These are phyloP conservation scores for Axilococcus clingmanii DNA, from an alignment of 139 green algal species.

Conservation along the genomic window DNA sequence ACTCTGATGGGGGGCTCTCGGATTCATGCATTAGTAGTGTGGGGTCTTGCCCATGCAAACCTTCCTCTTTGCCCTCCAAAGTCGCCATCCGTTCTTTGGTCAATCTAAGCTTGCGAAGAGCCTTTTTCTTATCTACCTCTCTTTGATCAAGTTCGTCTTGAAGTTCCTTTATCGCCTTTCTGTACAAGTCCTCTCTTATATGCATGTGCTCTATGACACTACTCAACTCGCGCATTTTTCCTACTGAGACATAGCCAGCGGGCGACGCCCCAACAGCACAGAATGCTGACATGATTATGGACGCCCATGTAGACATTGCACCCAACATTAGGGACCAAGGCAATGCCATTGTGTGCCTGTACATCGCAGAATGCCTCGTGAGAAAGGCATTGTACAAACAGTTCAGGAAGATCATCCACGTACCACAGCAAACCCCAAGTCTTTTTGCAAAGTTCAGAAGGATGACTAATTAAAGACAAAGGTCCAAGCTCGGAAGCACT, in stretches of 20 bases:
- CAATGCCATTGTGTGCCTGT: no score
- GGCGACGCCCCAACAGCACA: background rate
- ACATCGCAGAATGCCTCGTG: no score
- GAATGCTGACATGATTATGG: background rate
- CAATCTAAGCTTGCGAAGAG: slow-evolving; percentile 2
- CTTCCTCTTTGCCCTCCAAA: no score
- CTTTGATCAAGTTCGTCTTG: slow-evolving; percentile 12
- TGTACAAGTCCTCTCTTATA: slow-evolving; percentile 14
- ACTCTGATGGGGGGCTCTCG: background rate
- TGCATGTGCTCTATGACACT: slow-evolving; percentile 13
- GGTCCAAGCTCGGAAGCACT: no score
- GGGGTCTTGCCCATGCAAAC: no score
- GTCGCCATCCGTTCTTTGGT: slow-evolving; percentile 6
- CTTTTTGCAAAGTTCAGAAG: no score
- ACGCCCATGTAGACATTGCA: no score
- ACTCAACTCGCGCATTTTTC: slow-evolving; percentile 12
- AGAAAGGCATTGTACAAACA: no score
- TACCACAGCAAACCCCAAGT: no score
- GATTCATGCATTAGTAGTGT: background rate
- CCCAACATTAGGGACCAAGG: no score
- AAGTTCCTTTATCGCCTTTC: slow-evolving; percentile 10
- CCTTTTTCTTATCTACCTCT: slow-evolving; percentile 15
- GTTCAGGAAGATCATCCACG: no score
- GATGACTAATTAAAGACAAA: no score
- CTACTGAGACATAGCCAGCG: background rate